Evolutionary conservation across 345 rosid species (phyloP).

Genomic region (Euphorbia pulcherrima): DNA sequence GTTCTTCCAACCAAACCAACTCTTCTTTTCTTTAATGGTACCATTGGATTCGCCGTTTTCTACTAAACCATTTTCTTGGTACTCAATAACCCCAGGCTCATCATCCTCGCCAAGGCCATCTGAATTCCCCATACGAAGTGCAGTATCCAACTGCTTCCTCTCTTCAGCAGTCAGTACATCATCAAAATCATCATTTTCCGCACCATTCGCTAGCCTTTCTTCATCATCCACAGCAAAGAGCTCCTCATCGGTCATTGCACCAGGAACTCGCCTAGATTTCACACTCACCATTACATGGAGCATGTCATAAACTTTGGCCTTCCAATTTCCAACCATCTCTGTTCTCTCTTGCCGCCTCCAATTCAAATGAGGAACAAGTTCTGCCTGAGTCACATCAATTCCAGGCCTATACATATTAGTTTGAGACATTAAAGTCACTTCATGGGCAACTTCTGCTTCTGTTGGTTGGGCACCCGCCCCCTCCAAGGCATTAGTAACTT

Average conservation of each 20-base stretch:
- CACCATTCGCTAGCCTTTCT: constrained; percentile 54
- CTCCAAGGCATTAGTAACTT: constrained; percentile 91
- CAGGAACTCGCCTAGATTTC: constrained; percentile 95
- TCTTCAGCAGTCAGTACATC: constrained; percentile 90
- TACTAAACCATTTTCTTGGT: constrained; percentile 62
- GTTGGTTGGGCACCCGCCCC: constrained; percentile 95
- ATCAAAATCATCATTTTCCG: constrained; percentile 63
- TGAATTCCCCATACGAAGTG: constrained; percentile 56
- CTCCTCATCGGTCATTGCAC: constrained; percentile 98
- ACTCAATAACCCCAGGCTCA: constrained; percentile 48
- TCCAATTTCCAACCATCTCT: constrained; percentile 92
- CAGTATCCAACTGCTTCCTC: constrained; percentile 77
- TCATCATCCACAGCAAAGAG: constrained; percentile 84
- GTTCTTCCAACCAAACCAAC: constrained; percentile 95
- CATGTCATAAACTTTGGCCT: constrained; percentile 96
- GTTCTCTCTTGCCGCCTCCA: constrained; percentile 99
- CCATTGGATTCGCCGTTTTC: constrained; percentile 59
- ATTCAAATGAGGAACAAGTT: constrained; percentile 76
- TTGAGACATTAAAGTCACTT: constrained; percentile 92
- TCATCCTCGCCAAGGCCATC: constrained; percentile 70
- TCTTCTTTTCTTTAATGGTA: constrained; percentile 72
- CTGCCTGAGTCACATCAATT: constrained; percentile 97
- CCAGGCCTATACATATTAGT: constrained; percentile 99
- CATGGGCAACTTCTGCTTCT: constrained; percentile 88
- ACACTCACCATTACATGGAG: constrained; percentile 94